Evolutionary conservation across 345 rosid genomes (phyloP).

Genomic region (Corchorus olitorius): DNA sequence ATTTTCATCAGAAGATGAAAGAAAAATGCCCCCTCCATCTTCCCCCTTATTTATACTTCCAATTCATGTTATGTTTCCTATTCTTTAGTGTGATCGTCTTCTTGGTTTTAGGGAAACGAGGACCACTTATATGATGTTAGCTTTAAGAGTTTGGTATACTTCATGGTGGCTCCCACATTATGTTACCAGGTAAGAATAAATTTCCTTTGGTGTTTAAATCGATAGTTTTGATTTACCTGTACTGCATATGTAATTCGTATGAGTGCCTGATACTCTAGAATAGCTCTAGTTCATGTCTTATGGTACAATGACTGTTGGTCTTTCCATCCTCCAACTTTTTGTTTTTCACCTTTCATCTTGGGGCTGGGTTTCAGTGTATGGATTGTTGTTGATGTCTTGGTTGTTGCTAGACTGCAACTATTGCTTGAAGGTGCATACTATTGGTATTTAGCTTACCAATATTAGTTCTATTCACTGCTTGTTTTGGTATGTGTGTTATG

Average conservation of each 20-base stretch:
- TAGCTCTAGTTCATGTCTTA: neutral
- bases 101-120: slow-evolving; percentile 46
- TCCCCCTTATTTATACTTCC: slow-evolving; percentile 11
- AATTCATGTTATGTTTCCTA: neutral
- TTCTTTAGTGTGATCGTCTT: slow-evolving; percentile 16
- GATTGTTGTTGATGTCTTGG: neutral
- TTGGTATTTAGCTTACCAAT: neutral
- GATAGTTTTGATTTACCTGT: neutral
- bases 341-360: neutral
- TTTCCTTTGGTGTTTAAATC: slow-evolving; percentile 1
- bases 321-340: neutral
- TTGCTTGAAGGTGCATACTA: too few species aligned
- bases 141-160: slow-evolving; percentile 83
- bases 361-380: neutral
- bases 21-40: neutral
- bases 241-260: neutral
- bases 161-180: slow-evolving; percentile 96
- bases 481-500: neutral
- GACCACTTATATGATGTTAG: slow-evolving; percentile 50
- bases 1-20: neutral
- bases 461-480: neutral
- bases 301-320: neutral
- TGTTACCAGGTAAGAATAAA: slow-evolving; percentile 83
- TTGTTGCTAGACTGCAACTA: neutral
- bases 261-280: neutral